Base-by-base conservation (phyloP, 2,329 filamentous ascomycete species). In the Fusarium equiseti region DNA sequence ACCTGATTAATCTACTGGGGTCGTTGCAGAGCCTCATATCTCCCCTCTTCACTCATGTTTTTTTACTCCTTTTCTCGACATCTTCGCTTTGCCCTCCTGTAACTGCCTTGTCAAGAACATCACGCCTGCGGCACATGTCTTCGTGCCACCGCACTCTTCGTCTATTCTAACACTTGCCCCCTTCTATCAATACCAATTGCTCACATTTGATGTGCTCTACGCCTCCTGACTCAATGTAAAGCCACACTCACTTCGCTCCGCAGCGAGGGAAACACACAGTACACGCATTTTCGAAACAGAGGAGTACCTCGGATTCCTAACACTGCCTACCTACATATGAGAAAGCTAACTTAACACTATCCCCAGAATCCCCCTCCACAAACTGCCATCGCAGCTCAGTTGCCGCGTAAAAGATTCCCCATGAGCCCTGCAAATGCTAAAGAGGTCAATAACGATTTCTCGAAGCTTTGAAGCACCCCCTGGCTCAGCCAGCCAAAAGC, bases 401-500 rank as follows among this genome's bases (percentile, higher is more conserved):
- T n/a, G 4, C 67, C 60, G 31, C 48, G 46, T 15, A 70, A 32
- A 16, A 66, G 24, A 16, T 29, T 66, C 2, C 60, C 66, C 55
- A 70, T 61, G 6, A 70, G 20, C 12, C 45, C 55, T 2, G 66
- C 26, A 8, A 66, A 70, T 4, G 55, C 60, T 2, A 70, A 24
- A 15, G 50, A 66, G 5, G 42, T 35, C 42, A 70, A 29, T 16
- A 70, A 44, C 8, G 59, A 27, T 40, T 57, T 70, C 38, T 66
- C 66, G n/a, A 61, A 50, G 13, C 52, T 51, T 11, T 16, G 11
- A n/a, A 66, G 16, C 8, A 70, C 51, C 6, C 40, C 55, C 32
- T 70, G 60, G 12, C 15, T 46, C 24, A 62, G 7, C 59, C 49
- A 70, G 31, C 60, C 61, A 44, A 70, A 70, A 7, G 20, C 38